These are phyloP conservation scores for Colletotrichum chlorophyti DNA, from an alignment of 2,329 filamentous ascomycete genomes.

Conservation along the genomic window DNA sequence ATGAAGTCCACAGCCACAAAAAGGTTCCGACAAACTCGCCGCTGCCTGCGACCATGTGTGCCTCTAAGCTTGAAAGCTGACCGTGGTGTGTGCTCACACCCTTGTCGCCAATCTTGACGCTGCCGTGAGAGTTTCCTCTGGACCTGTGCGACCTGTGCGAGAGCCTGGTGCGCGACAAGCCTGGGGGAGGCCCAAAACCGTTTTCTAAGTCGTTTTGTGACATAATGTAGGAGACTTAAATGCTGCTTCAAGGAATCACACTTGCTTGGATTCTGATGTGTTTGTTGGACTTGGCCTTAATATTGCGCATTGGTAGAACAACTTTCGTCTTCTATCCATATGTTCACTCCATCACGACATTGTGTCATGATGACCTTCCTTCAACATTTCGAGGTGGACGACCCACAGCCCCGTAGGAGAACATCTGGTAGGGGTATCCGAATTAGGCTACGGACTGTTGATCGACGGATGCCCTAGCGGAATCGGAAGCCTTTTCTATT, in stretches of 20 bases:
- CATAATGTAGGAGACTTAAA: not conserved
- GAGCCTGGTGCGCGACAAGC: not conserved
- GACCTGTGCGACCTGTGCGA: too few relatives aligned
- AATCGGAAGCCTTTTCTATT: not conserved
- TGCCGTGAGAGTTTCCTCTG: too few relatives aligned
- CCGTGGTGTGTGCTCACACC: not conserved
- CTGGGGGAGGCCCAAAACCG: not conserved
- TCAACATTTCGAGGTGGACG: not conserved
- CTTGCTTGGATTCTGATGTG: not conserved
- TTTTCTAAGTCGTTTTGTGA: not conserved
- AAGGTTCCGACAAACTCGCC: conserved; percentile 61
- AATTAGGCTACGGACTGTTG: too few relatives aligned
- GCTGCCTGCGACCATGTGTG: conserved; percentile 45
- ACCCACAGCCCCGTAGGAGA: not conserved
- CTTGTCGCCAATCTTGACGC: not conserved
- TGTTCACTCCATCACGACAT: not conserved
- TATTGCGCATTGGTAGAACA: not conserved
- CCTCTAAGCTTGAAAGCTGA: not conserved
- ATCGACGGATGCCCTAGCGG: too few relatives aligned
- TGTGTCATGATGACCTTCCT: not conserved
- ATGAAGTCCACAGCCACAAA: conserved; percentile 55
- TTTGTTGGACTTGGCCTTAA: too few relatives aligned
- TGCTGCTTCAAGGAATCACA: not conserved
- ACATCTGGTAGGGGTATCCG: not conserved
- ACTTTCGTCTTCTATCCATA: not conserved